Base-by-base conservation (phyloP, 768 basidiomycete genomes). In the Mycena haematopus region DNA sequence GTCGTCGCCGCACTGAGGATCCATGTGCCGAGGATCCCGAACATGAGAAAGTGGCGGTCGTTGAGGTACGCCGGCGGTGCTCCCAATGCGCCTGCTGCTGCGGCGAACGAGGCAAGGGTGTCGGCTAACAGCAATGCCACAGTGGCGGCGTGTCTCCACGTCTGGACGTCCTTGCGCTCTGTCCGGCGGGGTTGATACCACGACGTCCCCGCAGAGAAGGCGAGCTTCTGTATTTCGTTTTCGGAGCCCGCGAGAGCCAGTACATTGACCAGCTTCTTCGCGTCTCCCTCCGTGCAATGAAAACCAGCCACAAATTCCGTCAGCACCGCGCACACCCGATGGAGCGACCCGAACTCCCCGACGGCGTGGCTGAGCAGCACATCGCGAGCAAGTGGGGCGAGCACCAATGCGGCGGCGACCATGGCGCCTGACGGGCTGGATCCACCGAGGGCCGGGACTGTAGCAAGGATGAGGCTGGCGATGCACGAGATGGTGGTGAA, bases 31-130 rank as follows among this genome's bases (percentile, higher is more conserved):
- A 53, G 17, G 14, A 53, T 53, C 40, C 53, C 38, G 25, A 55
- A 45, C 22, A 55, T 44, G 7, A 55, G 54, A 5, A 55, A 36
- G 42, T 55, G 54, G 9, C 54, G 54, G 27, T 44, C 42, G 11
- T 55, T 55, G 19, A 55, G 54, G 54, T 44, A 55, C 15, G 24
- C 44, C 8, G 54, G 54, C n/a, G 54, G 54, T 17, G 54, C 54
- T 13, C 40, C 54, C 14, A 53, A 15, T 14, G 52, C 52, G 11
- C 52, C 52, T 38, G 52, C 52, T 11, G 52, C 52, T 6, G 52
- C 52, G 38, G 52, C 52, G 35, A 55, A 42, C 40, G 54, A 55
- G 2, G 54, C 27, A 25, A 55, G 42, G 24, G 54, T 55, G 29
- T 55, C 29, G 19, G 54, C 54, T 17, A 55, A 40, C 8, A 55